Evolutionary conservation across 2,329 filamentous ascomycete genomes (phyloP).

Genomic region (Aquanectria penicillioides): DNA sequence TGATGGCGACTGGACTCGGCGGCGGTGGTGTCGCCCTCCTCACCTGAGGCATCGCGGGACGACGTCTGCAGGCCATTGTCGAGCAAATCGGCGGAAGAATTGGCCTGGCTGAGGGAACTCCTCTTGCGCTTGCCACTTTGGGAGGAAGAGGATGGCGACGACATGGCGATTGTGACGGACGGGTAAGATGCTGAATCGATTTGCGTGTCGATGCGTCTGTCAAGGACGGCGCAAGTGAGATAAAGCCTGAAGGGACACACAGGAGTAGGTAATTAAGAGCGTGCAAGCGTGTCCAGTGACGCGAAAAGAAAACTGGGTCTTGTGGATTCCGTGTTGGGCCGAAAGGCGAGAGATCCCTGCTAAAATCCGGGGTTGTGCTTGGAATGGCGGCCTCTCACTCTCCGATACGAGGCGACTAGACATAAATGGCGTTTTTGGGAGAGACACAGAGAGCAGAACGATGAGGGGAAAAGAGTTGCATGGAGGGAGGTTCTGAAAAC

Average conservation of each 20-base stretch:
- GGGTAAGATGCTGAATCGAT: background rate
- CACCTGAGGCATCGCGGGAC: slow-evolving; percentile 83
- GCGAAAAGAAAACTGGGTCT: slow-evolving; percentile 20
- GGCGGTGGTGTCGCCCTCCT: slow-evolving; percentile 81
- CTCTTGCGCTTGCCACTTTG: slow-evolving; percentile 83
- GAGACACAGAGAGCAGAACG: background rate
- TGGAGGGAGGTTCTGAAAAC: background rate
- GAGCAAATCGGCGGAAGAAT: slow-evolving; percentile 55
- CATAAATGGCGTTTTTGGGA: background rate
- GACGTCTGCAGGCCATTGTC: slow-evolving; percentile 73
- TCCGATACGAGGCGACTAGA: slow-evolving; percentile 8
- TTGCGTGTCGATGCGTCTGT: slow-evolving; percentile 10
- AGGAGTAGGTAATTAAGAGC: slow-evolving; percentile 18
- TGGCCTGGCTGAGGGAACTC: slow-evolving; percentile 61
- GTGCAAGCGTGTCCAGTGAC: slow-evolving; percentile 20
- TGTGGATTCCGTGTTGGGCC: slow-evolving; percentile 14
- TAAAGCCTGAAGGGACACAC: slow-evolving; percentile 1
- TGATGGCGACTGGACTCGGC: slow-evolving; percentile 68
- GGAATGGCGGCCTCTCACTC: slow-evolving; percentile 12
- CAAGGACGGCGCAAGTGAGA: slow-evolving; percentile 1
- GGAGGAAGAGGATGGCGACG: slow-evolving; percentile 65
- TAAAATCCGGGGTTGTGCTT: slow-evolving; percentile 21
- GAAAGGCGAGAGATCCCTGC: slow-evolving; percentile 22
- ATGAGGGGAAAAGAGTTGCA: background rate
- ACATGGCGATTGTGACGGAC: slow-evolving; percentile 56